Evolutionary conservation across 768 basidiomycete genomes (phyloP), one percentile per base, ranked within the genome.

Genomic region (Psilocybe cubensis): DNA sequence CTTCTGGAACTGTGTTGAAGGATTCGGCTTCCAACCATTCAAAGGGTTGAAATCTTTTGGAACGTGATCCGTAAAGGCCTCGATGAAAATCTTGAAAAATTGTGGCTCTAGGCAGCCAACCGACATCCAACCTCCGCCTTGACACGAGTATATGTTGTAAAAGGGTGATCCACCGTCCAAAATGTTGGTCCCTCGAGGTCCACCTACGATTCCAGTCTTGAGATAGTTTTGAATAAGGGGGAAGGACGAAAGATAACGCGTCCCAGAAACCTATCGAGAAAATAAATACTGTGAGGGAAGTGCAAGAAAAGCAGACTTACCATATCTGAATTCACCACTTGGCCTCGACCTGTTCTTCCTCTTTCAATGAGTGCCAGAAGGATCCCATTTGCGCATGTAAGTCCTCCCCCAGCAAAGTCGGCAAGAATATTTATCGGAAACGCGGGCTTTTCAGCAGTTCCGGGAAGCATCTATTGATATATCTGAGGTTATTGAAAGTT

Each of bases 341-440:
- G 91, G 6, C 92, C 92, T 11, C 74, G 79, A 3, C 87, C 87
- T 62, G 80, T 91, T 58, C 70, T 80, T 24, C 72, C 75, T 44
- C 91, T 82, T 61, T 91, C 88, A 28, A 91, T 66, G 11, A 94
- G 74, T 0, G 92, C 92, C 6, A 92, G 77, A 10, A 94, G 77
- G 50, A 93, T 85, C 4, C 91, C 90, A 23, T 84, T 69, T 0
- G 81, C 89, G 59, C 88, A 91, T 59, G 84, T 80, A 25, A 91
- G 68, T 6, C 91, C 91, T 4, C 92, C 92, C 2, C 91, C 92
- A 1, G 88, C 92, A 70, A 94, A 93, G 66, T 93, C 92, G 10
- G 86, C 91, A 4, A 94, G 77, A 12, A 93, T 66, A 64, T 94
- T 94, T 40, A 89, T 69, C 7, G 92, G 92, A 56, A 88, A 89